Evolutionary conservation across 2,329 filamentous ascomycete species (phyloP).

Genomic region (Diaporthe capsici): DNA sequence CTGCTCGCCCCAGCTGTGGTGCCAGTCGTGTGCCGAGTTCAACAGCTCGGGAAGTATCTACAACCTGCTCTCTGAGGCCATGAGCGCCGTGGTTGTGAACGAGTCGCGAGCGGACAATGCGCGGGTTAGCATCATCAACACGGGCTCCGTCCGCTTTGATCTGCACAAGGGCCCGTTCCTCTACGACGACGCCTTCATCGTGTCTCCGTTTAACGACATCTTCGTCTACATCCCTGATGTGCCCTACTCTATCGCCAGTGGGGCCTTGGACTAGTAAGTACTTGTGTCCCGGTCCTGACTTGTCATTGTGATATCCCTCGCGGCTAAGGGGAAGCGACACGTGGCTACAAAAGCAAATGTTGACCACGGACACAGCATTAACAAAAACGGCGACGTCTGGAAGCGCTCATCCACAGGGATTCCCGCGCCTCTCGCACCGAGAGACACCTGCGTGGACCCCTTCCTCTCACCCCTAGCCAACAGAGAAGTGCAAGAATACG

Average conservation of each 20-base stretch:
- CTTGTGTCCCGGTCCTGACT: background rate
- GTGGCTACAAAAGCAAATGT: too few species aligned
- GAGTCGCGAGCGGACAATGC: constrained; percentile 62
- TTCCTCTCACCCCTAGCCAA: constrained; percentile 43
- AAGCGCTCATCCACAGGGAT: constrained; percentile 52
- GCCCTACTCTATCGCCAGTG: constrained; percentile 60
- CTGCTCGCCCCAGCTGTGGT: constrained; percentile 73
- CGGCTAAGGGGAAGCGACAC: too few species aligned
- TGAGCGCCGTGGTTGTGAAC: constrained; percentile 67
- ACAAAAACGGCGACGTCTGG: constrained; percentile 55
- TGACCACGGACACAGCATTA: constrained; percentile 53
- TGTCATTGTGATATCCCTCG: too few species aligned
- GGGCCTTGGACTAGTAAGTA: constrained; percentile 49
- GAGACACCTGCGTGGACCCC: constrained; percentile 65
- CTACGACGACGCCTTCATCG: constrained; percentile 65
- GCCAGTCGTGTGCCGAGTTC: constrained; percentile 68
- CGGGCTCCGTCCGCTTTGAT: constrained; percentile 73
- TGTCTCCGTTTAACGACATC: constrained; percentile 67
- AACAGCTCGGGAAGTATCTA: constrained; percentile 68
- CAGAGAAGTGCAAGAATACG: constrained; percentile 42
- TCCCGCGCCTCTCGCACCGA: constrained; percentile 51
- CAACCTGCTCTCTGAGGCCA: constrained; percentile 64
- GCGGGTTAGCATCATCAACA: constrained; percentile 72
- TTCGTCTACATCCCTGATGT: constrained; percentile 69
- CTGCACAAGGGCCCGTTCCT: constrained; percentile 75